Percentiles rank a stretch among this genome's conserved stretches.
Conservation (phyloP, 495 filamentous ascomycete genomes). For the Talaromyces adpressus region DNA sequence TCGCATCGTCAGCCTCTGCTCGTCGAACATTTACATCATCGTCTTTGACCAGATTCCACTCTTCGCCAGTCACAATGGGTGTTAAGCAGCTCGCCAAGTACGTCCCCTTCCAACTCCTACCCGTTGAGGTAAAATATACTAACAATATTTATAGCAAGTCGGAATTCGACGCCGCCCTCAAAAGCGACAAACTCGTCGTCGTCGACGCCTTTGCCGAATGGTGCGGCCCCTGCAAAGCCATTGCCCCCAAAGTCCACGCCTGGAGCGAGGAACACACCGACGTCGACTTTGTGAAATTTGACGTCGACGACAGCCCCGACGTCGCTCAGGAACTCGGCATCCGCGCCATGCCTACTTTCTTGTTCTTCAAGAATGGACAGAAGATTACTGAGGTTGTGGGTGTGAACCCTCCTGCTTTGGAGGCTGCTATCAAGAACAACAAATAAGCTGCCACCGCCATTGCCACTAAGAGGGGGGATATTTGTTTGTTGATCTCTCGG, state of each 20-base stretch:
- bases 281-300: constrained; percentile 81
- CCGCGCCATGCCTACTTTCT: constrained; percentile 94
- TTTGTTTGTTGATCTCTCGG: neutral
- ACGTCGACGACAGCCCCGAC: constrained; percentile 76
- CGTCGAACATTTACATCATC: constrained; percentile 24
- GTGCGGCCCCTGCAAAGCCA: constrained; percentile 94
- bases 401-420: constrained; percentile 64
- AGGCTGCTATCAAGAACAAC: constrained; percentile 38
- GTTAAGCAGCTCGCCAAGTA: constrained; percentile 46
- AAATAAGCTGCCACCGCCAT: neutral
- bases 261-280: constrained; percentile 46
- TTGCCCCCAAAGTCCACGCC: constrained; percentile 67
- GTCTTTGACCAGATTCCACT: constrained; percentile 32
- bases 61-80: constrained; percentile 47
- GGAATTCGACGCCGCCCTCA: constrained; percentile 53
- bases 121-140: no score
- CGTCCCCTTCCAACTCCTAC: no score
- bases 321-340: constrained; percentile 75
- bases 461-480: neutral
- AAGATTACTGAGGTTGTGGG: constrained; percentile 62
- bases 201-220: constrained; percentile 85
- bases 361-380: constrained; percentile 74
- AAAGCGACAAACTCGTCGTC: constrained; percentile 49
- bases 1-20: constrained; percentile 21
- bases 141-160: constrained; percentile 41